Conservation (phyloP, 129 eudicot genomes). For the Kitagawia praeruptora region DNA sequence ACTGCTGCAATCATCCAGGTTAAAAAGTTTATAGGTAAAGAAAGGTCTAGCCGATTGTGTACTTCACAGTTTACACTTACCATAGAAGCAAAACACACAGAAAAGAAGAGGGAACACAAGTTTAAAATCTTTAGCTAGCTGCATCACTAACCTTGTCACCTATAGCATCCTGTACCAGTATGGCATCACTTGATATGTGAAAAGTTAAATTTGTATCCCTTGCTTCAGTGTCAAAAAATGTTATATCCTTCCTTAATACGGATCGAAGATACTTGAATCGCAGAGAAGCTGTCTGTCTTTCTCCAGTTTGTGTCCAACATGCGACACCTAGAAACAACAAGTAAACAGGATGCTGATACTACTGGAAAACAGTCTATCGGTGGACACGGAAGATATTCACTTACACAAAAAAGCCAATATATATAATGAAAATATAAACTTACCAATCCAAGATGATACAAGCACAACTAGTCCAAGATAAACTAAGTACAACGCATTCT, state of each 20-base stretch:
- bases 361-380: not conserved
- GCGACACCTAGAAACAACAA: slow-evolving; percentile 62
- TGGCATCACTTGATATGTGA: slow-evolving; percentile 76
- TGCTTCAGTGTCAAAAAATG: slow-evolving; percentile 67
- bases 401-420: not conserved
- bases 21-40: not conserved
- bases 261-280: slow-evolving; percentile 60
- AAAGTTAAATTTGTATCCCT: slow-evolving; percentile 42
- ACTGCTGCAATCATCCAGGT: slow-evolving; percentile 2
- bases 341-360: not conserved
- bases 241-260: slow-evolving; percentile 54
- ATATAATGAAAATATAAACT: not conserved
- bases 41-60: not conserved
- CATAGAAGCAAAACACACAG: not conserved
- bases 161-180: slow-evolving; percentile 77
- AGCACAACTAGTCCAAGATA: slow-evolving; percentile 68
- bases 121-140: not conserved
- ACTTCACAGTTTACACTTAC: not conserved
- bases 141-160: slow-evolving; percentile 70
- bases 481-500: slow-evolving; percentile 70
- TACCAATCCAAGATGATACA: slow-evolving; percentile 86
- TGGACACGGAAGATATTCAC: not conserved
- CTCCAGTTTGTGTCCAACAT: slow-evolving; percentile 85
- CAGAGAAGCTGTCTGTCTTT: slow-evolving; percentile 72
- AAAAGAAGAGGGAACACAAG: not conserved